Evolutionary conservation across 345 rosid genomes (phyloP), one percentile per base, ranked within the genome.

Genomic region (Brassica juncea): DNA sequence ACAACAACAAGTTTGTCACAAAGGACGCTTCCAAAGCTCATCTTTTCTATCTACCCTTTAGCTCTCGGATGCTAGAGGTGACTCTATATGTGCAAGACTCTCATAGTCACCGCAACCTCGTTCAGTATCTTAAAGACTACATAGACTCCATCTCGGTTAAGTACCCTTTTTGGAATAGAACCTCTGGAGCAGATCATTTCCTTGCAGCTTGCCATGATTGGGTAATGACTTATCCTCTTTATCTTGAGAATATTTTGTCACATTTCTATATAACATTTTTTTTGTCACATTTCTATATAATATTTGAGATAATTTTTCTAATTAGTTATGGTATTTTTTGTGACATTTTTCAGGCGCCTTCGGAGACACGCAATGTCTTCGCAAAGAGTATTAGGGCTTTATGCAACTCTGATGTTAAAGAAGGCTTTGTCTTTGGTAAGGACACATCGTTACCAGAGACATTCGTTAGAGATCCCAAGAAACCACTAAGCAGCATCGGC

Each of bases 131-230:
- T 74, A 86, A 87, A 86, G 81, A 79, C 57, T 94, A 92, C 15
- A 66, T 90, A 82, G 89, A 85, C 78, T 68, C 76, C 73, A 86
- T 94, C 60, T 72, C 88, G 2, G 83, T 77, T 11, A 90, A 85
- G 74, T 84, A 94, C 80, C 88, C 91, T 66, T 91, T 86, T 77
- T 94, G 99, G 99, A 94, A 92, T 68, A 82, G 99, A 86, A 94
- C 97, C 27, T 86, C 82, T 6, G 99, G 99, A 15, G 88, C 91
- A 3, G 99, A 94, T 82, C 99, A 94, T 82, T 92, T 94, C 74
- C 92, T 94, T 2, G 97, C 85, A 14, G 97, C 97, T 80, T 94
- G 99, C 87, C 99, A 94, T 80, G 99, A 94, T 74, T 94, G 97
- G 99, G 99, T 92, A 89, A 62, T 72, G 81, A 66, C 72, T 19